A percentile compares a stretch with the other conserved stretches of the same genome.
These are phyloP conservation scores for Ceratobasidium sp. DNA, from an alignment of 1,284 basidiomycete species.

Conservation along the genomic window DNA sequence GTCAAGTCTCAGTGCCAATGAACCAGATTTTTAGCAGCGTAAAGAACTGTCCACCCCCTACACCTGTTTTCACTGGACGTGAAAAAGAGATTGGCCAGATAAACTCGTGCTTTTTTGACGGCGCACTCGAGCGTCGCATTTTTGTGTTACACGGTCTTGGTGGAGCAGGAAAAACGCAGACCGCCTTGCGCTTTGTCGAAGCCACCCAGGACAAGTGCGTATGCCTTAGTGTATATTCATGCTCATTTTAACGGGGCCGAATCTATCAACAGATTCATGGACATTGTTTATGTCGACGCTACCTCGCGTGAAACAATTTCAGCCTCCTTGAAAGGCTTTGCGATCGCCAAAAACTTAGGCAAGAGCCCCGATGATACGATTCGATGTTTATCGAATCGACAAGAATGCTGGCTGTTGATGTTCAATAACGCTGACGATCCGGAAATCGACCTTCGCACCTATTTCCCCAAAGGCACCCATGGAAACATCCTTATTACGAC, in stretches of 20 bases:
- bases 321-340: neutral
- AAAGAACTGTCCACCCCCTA: slow-evolving; percentile 3
- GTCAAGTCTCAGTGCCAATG: neutral
- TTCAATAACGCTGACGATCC: slow-evolving; percentile 39
- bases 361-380: neutral
- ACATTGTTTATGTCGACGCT: slow-evolving; percentile 35
- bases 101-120: neutral
- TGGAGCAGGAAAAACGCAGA: slow-evolving; percentile 24
- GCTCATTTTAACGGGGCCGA: neutral
- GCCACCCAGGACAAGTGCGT: neutral
- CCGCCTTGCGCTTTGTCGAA: neutral
- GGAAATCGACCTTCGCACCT: neutral
- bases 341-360: neutral
- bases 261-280: neutral
- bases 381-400: neutral
- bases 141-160: slow-evolving; percentile 24
- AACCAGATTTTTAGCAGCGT: neutral
- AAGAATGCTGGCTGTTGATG: slow-evolving; percentile 20
- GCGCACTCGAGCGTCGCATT: neutral
- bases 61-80: slow-evolving; percentile 13
- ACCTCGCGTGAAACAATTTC: slow-evolving; percentile 10
- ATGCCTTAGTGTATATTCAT: neutral
- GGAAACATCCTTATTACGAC: slow-evolving; percentile 40
- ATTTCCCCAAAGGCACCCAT: slow-evolving; percentile 11
- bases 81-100: slow-evolving; percentile 15